Evolutionary conservation across 169 alveolate genomes (phyloP), one percentile per base, ranked within the genome.

Genomic region (Blepharisma undulans): DNA sequence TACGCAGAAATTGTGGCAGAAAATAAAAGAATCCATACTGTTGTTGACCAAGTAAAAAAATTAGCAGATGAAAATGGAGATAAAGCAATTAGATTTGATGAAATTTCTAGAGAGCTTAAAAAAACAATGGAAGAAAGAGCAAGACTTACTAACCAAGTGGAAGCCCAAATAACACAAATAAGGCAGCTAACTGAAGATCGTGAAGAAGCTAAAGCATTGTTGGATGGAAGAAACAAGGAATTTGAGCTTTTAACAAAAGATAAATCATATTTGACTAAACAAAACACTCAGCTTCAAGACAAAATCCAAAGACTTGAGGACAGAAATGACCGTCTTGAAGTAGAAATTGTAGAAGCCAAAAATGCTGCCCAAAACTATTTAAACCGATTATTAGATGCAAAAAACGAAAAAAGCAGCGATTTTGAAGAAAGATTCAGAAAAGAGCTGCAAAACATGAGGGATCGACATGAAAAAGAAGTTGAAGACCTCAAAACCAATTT

Each of bases 291-390:
- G 66, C 72, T 94, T 5, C 89, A 88, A 12, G 98, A 96, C 36
- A 92, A 94, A 76, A 90, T 87, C 36, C 94, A 94, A 84, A 77
- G 97, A 61, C 91, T 94, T 19, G 98, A 96, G 76, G 98, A 96
- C 88, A 88, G 93, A 90, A 89, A 93, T 18, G 97, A 96, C 82
- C 93, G 96, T 84, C 86, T 93, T 8, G 96, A 96, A 84, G 93
- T 90, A 12, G 98, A 94, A 71, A 89, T 93, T 2, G 27, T 88
- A 33, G 97, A 95, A 59, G 94, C 96, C 0, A 94, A 95, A 66
- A 91, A 94, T 34, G 79, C 79, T 27, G 96, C 98, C 30, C 90
- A 94, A 78, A 94, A 92, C 72, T 96, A 96, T 87, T 79, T 96
- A 82, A 94, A 92, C 61, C 84, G 92, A 60, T 90, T 95, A 19